Evolutionary conservation across 2,329 filamentous ascomycete genomes (phyloP), one percentile per base, ranked within the genome.

Genomic region (Chrysoporthe cubensis): DNA sequence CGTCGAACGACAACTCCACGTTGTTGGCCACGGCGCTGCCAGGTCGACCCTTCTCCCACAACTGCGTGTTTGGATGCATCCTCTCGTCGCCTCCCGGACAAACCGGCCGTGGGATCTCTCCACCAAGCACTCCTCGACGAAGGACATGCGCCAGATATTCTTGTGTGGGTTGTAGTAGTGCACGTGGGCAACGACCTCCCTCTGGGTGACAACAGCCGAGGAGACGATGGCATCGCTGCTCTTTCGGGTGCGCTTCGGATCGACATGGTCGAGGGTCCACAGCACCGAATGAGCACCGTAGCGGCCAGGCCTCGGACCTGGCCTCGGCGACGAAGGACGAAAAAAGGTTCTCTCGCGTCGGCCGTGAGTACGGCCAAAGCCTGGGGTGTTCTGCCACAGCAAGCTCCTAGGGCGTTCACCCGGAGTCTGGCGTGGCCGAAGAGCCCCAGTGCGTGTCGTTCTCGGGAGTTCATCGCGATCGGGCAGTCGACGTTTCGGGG

Each of bases 281-380:
- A 57, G 32, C 54, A 57, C 16, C n/a, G 54, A 57, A 16, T 26
- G 54, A 32, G 34, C 21, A 32, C 54, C 4, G 54, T 57, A 26
- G n/a, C 13, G 16, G 32, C 54, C 54, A 57, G 54, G 54, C 54
- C 34, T 57, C 54, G 5, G 54, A 57, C 54, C 34, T 57, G 54
- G 34, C 21, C 26, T 57, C 54, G 26, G 5, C 13, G 34, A 57
- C 21, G 54, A 57, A 40, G n/a, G 54, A 57, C 26, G 54, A 26
- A 26, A 57, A 57, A 2, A 57, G n/a, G 26, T 57, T 57, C 9
- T 57, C 54, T 37, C 54, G 54, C 6, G 54, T 9, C 13, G 54
- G 54, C 34, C 34, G 54, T 26, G 54, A 57, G 26, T 57, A 57
- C 21, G 54, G 54, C 26, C 54, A 26, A 11, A 57, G 9, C 8